Percentiles rank a stretch among this genome's conserved stretches.
Conservation (phyloP, 306 rosid genomes). For the Citrullus colocynthis region DNA sequence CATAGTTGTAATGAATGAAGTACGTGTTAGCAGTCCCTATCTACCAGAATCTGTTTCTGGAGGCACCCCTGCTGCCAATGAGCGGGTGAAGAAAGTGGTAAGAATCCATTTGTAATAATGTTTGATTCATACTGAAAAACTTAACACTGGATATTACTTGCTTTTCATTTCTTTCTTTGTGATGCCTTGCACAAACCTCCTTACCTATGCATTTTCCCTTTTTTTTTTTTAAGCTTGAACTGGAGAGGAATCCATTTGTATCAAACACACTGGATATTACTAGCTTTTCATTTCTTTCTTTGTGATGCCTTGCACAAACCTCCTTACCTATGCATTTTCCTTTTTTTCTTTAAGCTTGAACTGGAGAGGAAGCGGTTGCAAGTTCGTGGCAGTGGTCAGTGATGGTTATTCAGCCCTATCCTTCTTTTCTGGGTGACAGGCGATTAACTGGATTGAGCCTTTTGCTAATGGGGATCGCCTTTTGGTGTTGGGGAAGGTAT, state of each 20-base stretch:
- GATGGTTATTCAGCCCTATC: slow-evolving; percentile 12
- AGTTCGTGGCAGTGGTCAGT: slow-evolving; percentile 48
- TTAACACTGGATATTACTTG: too few relatives aligned
- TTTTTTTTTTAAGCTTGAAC: too few relatives aligned
- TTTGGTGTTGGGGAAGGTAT: slow-evolving; percentile 3
- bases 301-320: neutral
- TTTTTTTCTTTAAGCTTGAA: slow-evolving; percentile 44
- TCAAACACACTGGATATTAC: neutral
- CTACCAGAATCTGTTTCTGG: slow-evolving; percentile 82
- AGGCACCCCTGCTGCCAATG: slow-evolving; percentile 96
- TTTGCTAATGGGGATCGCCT: neutral
- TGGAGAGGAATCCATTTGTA: too few relatives aligned
- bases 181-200: too few relatives aligned
- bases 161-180: too few relatives aligned
- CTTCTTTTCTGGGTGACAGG: slow-evolving; percentile 3
- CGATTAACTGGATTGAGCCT: slow-evolving; percentile 19
- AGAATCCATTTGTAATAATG: slow-evolving; percentile 7
- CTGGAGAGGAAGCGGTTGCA: slow-evolving; percentile 80
- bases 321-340: slow-evolving; percentile 1
- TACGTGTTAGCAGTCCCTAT: slow-evolving; percentile 86
- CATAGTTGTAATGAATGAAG: slow-evolving; percentile 94
- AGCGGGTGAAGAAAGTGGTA: slow-evolving; percentile 98
- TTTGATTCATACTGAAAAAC: neutral
- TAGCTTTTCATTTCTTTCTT: neutral
- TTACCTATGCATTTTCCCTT: too few relatives aligned